Base-by-base conservation (phyloP, 106 monocot species). In the Dendrobium officinale region DNA sequence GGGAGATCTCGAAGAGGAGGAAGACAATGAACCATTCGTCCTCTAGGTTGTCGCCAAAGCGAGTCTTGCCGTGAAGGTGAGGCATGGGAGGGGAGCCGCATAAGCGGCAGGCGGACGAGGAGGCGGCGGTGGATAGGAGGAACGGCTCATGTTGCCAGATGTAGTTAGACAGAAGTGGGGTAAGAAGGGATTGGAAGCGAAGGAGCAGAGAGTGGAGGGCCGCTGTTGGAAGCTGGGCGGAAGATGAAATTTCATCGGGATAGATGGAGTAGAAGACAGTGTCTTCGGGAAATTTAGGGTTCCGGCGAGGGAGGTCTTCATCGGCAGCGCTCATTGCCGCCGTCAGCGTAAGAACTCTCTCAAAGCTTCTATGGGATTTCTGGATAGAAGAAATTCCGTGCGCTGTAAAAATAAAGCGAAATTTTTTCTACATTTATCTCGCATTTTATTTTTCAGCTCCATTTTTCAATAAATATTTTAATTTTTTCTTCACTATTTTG, bases 11-110 rank as follows among this genome's bases (percentile, higher is more conserved):
- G 83, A 84, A 87, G 37, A 99, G 93, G 75, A 99, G 86, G 83
- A 83, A 87, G 75, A 90, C 93, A 27, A 85, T 51, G 86, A 99
- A 83, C 99, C 99, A 99, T 87, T 99, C 99, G 82, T 99, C 99
- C 51, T 91, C 88, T 73, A 99, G 81, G 80, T 95, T 89, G 87
- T 93, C 99, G 67, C 88, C 99, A 81, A 87, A 95, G 58, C 86
- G 88, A 64, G 83, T 81, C 55, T 83, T 83, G 42, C 99, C 99
- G 80, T 87, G 89, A 81, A 99, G 91, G 78, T 91, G 99, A 33
- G 92, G 95, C 20, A 79, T 24, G 42, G 85, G 61, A 20, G 82
- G 80, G 5, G 93, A 76, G 22, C 54, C n/a, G 54, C 81, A 89
- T 79, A 85, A 80, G 8, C 56, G 48, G 78, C 85, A 86, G 47